Evolutionary conservation across 2,329 filamentous ascomycete genomes (phyloP), one percentile per base, ranked within the genome.

Genomic region (Stagonosporopsis cucurbitacearum): DNA sequence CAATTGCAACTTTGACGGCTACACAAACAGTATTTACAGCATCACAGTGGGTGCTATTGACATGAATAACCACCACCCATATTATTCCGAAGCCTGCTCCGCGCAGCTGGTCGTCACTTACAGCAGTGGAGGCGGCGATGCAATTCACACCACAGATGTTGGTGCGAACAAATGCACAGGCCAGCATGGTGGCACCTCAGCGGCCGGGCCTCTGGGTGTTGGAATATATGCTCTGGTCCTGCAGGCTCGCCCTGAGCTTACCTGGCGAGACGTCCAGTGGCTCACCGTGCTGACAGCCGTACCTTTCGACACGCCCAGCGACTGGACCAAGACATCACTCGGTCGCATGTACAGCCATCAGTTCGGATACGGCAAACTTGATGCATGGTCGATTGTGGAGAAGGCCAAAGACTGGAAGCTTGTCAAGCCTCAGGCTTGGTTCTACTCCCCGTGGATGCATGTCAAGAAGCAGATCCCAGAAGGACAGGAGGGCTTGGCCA

Each of bases 1-100:
- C 75, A 98, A 99, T 77, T 99, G 95, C 83, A 99, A 99, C 75
- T 99, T 99, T 74, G 95, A 99, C 72, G 95, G 95, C 35, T 99
- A 99, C 78, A 99, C 95, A 57, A 99, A 99, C 80, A 97, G 93
- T 73, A 99, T 99, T 67, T 99, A 98, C 82, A 97, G 92, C 74
- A 95, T 99, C 67, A 96, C 93, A 0, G 92, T 99, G 17, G 95
- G 95, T 33, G 94, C 94, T 30, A 89, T 99, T 59, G 93, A 97
- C 73, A 84, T 91, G 56, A 87, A 89, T 64, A 93, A 94, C 35
- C 77, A 85, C n/a, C 94, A 98, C 71, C 93, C 95, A 0, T 95
- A 94, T 75, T 99, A 99, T 76, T 97, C 94, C 0, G 95, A 99
- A 76, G 89, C 91, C 60, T 99, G 95, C 79, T 97, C 94, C 3